These are phyloP conservation scores for Ilyonectria mors-panacis DNA, from an alignment of 2,329 filamentous ascomycete species.

Conservation along the genomic window DNA sequence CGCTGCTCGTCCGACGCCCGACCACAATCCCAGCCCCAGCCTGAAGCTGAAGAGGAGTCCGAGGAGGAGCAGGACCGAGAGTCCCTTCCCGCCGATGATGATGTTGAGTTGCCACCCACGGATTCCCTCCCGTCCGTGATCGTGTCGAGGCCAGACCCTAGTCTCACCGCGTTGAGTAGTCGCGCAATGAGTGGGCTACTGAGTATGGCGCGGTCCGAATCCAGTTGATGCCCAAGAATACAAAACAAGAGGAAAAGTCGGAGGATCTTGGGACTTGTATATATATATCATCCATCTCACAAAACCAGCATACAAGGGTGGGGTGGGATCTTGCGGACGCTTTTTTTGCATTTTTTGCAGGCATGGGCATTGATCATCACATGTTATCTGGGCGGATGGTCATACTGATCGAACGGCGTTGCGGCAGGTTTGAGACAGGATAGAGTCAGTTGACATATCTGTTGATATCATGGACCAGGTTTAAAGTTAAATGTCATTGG, in stretches of 20 bases:
- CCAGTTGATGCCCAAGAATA: conserved; percentile 10
- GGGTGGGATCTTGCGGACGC: conserved; percentile 13
- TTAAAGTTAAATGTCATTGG: conserved; percentile 17
- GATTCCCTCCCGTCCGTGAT: conserved; percentile 5
- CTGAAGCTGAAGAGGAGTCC: conserved; percentile 37
- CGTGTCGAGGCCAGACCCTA: background rate
- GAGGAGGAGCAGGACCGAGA: conserved; percentile 30
- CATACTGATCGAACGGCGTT: conserved; percentile 13
- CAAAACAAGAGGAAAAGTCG: background rate
- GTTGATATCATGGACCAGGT: conserved; percentile 7
- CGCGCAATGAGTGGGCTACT: conserved; percentile 68
- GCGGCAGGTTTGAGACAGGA: conserved; percentile 15
- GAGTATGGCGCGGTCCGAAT: conserved; percentile 57
- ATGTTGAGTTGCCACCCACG: conserved; percentile 2
- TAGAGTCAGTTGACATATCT: conserved; percentile 16
- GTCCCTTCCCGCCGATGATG: conserved; percentile 22
- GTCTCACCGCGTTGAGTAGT: conserved; percentile 61
- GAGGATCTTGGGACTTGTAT: conserved; percentile 7
- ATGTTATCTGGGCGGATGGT: conserved; percentile 6
- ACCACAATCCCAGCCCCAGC: conserved; percentile 37
- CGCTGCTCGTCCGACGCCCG: conserved; percentile 23
- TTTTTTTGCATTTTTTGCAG: conserved; percentile 8
- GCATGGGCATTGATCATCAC: conserved; percentile 6
- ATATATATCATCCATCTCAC: conserved; percentile 27
- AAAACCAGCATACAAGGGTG: conserved; percentile 20